A percentile compares a stretch with the other conserved stretches of the same genome.
phyloP scores from a whole-genome alignment of 352 stramenopile species.

The Pythium dissotocum region DNA sequence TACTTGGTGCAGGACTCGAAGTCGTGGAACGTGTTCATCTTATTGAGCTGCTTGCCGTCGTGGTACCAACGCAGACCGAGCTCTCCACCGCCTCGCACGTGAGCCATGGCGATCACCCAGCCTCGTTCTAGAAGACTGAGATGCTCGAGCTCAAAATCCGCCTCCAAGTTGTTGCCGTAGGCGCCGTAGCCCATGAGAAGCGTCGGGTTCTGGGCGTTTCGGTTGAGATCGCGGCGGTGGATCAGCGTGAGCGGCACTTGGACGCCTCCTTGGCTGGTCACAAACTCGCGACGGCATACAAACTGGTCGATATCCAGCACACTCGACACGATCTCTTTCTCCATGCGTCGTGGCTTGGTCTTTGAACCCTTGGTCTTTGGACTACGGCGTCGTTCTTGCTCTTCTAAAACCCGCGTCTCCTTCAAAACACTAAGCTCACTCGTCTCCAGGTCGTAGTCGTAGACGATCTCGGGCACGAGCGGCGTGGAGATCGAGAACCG shows the following conservation, averaged over 20 bases:
- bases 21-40: constrained; percentile 88
- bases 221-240: constrained; percentile 51
- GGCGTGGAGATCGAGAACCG: constrained; percentile 77
- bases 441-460: constrained; percentile 71
- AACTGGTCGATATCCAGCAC: constrained; percentile 19
- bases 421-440: constrained; percentile 53
- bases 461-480: constrained; percentile 75
- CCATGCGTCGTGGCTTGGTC: neutral
- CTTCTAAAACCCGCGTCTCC: constrained; percentile 32
- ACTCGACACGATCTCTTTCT: neutral
- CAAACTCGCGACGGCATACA: constrained; percentile 25
- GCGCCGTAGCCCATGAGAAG: constrained; percentile 88
- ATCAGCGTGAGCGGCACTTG: constrained; percentile 80
- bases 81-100: constrained; percentile 89
- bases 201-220: constrained; percentile 73
- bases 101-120: constrained; percentile 89
- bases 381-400: constrained; percentile 14
- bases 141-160: constrained; percentile 85
- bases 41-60: constrained; percentile 72
- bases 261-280: constrained; percentile 28
- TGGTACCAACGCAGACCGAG: constrained; percentile 88
- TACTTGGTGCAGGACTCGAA: constrained; percentile 71
- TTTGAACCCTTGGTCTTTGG: constrained; percentile 3
- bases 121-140: constrained; percentile 83
- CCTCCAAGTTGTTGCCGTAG: constrained; percentile 87